Evolutionary conservation across 2,329 filamentous ascomycete genomes (phyloP), one percentile per base, ranked within the genome.

Genomic region (Endothia cerciana): DNA sequence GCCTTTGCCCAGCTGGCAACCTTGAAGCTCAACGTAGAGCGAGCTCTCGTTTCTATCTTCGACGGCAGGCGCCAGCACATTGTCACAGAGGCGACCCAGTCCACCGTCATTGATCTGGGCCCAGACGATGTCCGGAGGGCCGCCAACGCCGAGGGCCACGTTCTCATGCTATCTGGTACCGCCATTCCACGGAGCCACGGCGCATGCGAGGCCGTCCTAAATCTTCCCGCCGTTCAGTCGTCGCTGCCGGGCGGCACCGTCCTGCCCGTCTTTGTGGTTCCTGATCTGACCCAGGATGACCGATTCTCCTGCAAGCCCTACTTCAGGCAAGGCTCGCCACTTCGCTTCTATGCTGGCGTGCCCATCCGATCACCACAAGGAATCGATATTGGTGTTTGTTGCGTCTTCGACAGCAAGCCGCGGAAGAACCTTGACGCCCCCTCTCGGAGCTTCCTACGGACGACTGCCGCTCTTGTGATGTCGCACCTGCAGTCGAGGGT

Each of bases 1-100:
- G 60, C 60, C 8, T 56, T 62, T 45, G 82, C 83, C 17, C 82
- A 86, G 71, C 76, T 86, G 3, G 83, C 77, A 0, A 74, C 79
- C 7, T 72, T 80, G 61, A 78, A 79, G 19, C 74, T 85, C 3
- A 74, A 78, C 15, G 76, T 76, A 3, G 72, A 77, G 15, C 79
- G 82, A 25, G 75, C 77, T 15, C 69, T 69, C n/a, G 33, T 69
- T 1, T 69, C 67, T 4, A 41, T 69, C 15, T 67, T 69, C 19
- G 67, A 67, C 36, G 51, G 60, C 51, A 43, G 47, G 43, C 57
- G 63, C 13, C 67, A 69, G 41, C 45, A 69, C 13, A 41, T 69
- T 17, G 40, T 69, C n/a, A 62, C 65, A 17, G 67, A 69, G 51
- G 67, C 67, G 8, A 64, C 64, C 0, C 62, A 36, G 64, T 43